Percentiles rank a stretch among this genome's conserved stretches.
Conservation (phyloP, 2,329 filamentous ascomycete genomes). For the Monosporascus ibericus region DNA sequence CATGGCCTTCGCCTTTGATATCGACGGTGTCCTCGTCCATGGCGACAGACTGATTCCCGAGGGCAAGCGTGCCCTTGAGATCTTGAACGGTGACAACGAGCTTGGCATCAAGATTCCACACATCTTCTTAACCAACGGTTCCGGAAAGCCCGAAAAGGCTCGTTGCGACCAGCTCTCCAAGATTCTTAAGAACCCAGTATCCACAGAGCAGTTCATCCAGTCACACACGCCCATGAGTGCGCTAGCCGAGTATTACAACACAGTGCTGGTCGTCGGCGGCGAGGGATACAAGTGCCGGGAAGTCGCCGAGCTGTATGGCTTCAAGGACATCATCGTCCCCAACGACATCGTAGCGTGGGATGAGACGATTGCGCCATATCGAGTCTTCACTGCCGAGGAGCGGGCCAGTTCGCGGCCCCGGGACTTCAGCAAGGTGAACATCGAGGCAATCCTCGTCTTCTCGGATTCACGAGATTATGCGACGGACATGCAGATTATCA, state of each 20-base stretch:
- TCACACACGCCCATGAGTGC: slow-evolving; percentile 74
- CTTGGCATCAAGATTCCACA: slow-evolving; percentile 71
- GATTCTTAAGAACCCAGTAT: slow-evolving; percentile 60
- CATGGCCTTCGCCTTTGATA: slow-evolving; percentile 78
- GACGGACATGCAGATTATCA: slow-evolving; percentile 71
- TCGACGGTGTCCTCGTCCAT: slow-evolving; percentile 71
- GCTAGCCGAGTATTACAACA: slow-evolving; percentile 69
- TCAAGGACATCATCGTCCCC: slow-evolving; percentile 66
- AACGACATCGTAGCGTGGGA: slow-evolving; percentile 70
- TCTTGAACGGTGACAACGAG: slow-evolving; percentile 70
- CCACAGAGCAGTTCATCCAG: slow-evolving; percentile 70
- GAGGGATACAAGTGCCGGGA: slow-evolving; percentile 70
- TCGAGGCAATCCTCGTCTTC: slow-evolving; percentile 70
- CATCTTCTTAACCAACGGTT: slow-evolving; percentile 71
- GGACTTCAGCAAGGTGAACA: slow-evolving; percentile 66
- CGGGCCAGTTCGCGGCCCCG: slow-evolving; percentile 60
- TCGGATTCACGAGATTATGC: slow-evolving; percentile 69
- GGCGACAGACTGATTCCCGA: slow-evolving; percentile 65
- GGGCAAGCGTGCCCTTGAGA: slow-evolving; percentile 59
- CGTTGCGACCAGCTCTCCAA: slow-evolving; percentile 61
- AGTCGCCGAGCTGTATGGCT: slow-evolving; percentile 67
- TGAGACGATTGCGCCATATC: slow-evolving; percentile 62
- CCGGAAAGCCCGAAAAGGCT: slow-evolving; percentile 61
- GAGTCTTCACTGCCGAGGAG: slow-evolving; percentile 62
- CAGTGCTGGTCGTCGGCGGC: slow-evolving; percentile 68